phyloP scores from a whole-genome alignment of 306 rosid genomes.

The Ormosia emarginata region DNA sequence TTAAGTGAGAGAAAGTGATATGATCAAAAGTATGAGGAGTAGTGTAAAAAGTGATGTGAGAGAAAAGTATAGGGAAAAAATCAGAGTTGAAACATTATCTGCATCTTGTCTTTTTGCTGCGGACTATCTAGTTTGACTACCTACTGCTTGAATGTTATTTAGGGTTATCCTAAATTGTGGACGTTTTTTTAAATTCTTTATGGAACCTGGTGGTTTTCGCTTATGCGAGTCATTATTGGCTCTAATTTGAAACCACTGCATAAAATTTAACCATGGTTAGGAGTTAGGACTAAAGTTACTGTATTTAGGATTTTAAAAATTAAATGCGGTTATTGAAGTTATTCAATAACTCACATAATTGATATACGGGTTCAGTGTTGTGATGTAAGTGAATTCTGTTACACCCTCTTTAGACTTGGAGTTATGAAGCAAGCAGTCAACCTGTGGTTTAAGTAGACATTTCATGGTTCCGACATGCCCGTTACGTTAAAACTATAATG shows the following conservation, averaged over 20 bases:
- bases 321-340: not conserved
- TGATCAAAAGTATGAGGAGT: too few species aligned
- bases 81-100: not conserved
- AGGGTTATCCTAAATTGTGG: not conserved
- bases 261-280: not conserved
- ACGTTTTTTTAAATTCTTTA: not conserved
- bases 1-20: too few species aligned
- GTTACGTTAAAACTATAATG: not conserved
- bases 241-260: not conserved
- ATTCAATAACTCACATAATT: not conserved
- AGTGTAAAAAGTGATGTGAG: too few species aligned
- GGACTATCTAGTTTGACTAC: not conserved
- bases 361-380: not conserved
- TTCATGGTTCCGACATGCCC: not conserved
- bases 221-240: not conserved
- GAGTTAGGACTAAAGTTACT: not conserved
- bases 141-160: not conserved
- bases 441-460: conserved; percentile 10
- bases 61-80: too few species aligned
- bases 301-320: too few species aligned
- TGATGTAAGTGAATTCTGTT: not conserved
- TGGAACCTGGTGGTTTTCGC: not conserved
- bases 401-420: not conserved
- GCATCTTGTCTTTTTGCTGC: not conserved
- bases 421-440: not conserved